Conservation (phyloP, 805 yeast genomes). For the Kodamaea restingae region DNA sequence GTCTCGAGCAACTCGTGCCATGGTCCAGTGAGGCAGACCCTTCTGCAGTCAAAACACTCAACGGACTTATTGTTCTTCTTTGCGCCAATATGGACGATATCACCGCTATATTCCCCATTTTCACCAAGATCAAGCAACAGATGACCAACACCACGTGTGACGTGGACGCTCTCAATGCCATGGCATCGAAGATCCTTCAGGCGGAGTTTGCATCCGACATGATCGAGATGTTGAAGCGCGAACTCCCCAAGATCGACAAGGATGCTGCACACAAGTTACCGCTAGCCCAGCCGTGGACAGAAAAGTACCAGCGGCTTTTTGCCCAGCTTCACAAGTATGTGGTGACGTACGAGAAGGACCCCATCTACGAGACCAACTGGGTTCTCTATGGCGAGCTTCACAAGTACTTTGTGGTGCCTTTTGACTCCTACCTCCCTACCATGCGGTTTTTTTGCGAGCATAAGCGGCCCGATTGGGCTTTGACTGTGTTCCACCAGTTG, state of each 20-base stretch:
- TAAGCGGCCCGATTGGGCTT: slow-evolving; percentile 57
- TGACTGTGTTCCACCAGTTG: slow-evolving; percentile 57
- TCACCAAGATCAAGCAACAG: slow-evolving; percentile 35
- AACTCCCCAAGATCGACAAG: slow-evolving; percentile 32
- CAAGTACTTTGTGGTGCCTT: slow-evolving; percentile 53
- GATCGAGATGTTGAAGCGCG: slow-evolving; percentile 39
- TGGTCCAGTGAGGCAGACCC: slow-evolving; percentile 30
- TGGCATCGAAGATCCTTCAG: slow-evolving; percentile 27
- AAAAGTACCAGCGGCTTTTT: slow-evolving; percentile 27
- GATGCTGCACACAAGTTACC: slow-evolving; percentile 28
- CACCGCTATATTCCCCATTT: slow-evolving; percentile 26
- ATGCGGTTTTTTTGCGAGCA: slow-evolving; percentile 53
- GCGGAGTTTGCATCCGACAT: slow-evolving; percentile 38
- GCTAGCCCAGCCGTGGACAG: slow-evolving; percentile 19
- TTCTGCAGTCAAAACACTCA: slow-evolving; percentile 39
- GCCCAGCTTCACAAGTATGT: slow-evolving; percentile 28
- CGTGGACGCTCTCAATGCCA: slow-evolving; percentile 25
- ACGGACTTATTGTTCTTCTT: slow-evolving; percentile 38
- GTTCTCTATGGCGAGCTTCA: slow-evolving; percentile 54
- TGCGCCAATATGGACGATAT: slow-evolving; percentile 27
- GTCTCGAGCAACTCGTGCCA: slow-evolving; percentile 18
- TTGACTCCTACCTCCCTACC: slow-evolving; percentile 54
- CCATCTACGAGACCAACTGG: slow-evolving; percentile 49
- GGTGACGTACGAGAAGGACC: slow-evolving; percentile 25
- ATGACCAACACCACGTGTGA: slow-evolving; percentile 26